A percentile compares a stretch with the other conserved stretches of the same genome.
phyloP scores from a whole-genome alignment of 805 yeast species.

The Candida insectalens region DNA sequence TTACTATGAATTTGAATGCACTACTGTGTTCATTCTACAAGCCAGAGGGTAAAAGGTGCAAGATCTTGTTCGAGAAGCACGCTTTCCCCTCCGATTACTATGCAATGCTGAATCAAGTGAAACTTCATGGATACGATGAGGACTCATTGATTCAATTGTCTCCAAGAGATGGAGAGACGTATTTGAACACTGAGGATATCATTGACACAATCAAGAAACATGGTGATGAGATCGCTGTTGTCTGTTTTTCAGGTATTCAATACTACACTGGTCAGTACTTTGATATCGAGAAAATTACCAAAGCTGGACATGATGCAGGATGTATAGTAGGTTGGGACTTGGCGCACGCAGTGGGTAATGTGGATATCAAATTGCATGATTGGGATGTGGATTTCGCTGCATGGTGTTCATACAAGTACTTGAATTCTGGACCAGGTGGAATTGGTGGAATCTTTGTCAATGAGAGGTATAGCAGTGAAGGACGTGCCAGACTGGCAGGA shows the following conservation, averaged over 20 bases:
- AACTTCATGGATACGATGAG: slow-evolving; percentile 44
- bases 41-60: slow-evolving; percentile 43
- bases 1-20: slow-evolving; percentile 75
- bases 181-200: slow-evolving; percentile 55
- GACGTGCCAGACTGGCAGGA: slow-evolving; percentile 73
- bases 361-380: slow-evolving; percentile 64
- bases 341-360: slow-evolving; percentile 93
- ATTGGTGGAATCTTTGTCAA: slow-evolving; percentile 82
- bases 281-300: slow-evolving; percentile 65
- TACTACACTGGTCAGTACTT: slow-evolving; percentile 88
- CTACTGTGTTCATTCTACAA: slow-evolving; percentile 64
- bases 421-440: slow-evolving; percentile 91
- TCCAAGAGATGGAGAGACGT: slow-evolving; percentile 50
- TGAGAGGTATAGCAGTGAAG: slow-evolving; percentile 29
- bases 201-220: slow-evolving; percentile 42
- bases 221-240: slow-evolving; percentile 56
- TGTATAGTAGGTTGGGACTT: slow-evolving; percentile 85
- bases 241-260: slow-evolving; percentile 82
- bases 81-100: slow-evolving; percentile 93
- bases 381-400: slow-evolving; percentile 92
- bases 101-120: slow-evolving; percentile 68
- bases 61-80: slow-evolving; percentile 74
- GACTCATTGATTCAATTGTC: slow-evolving; percentile 53
- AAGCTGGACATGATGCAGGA: slow-evolving; percentile 39
- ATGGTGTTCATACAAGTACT: slow-evolving; percentile 89